phyloP scores from a whole-genome alignment of 2,329 filamentous ascomycete genomes.

The Talaromyces sp. region DNA sequence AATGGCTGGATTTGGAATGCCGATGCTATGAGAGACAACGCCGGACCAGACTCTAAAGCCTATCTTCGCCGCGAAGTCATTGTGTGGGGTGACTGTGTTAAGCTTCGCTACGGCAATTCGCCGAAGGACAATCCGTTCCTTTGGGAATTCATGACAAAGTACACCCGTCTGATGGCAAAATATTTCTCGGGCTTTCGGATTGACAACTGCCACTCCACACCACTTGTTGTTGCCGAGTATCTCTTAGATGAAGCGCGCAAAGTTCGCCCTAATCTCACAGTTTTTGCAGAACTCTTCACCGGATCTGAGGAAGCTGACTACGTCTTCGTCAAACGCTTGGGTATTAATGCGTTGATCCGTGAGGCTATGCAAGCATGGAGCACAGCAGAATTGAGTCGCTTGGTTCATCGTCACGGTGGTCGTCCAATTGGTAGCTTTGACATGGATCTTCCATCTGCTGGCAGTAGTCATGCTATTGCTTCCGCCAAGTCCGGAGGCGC shows the following conservation, averaged over 20 bases:
- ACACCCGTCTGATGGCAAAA: slow-evolving; percentile 88
- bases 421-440: slow-evolving; percentile 97
- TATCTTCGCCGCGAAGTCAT: slow-evolving; percentile 96
- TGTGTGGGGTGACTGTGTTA: slow-evolving; percentile 98
- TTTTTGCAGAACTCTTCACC: slow-evolving; percentile 93
- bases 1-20: slow-evolving; percentile 99
- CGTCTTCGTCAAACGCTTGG: slow-evolving; percentile 89
- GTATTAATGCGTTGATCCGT: slow-evolving; percentile 86
- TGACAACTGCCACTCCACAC: slow-evolving; percentile 97
- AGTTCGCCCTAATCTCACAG: slow-evolving; percentile 83
- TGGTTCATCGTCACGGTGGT: slow-evolving; percentile 92
- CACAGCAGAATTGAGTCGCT: slow-evolving; percentile 84
- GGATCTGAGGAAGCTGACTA: slow-evolving; percentile 96
- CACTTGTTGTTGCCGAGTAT: slow-evolving; percentile 90
- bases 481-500: slow-evolving; percentile 33
- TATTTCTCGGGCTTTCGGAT: slow-evolving; percentile 96
- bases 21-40: slow-evolving; percentile 91
- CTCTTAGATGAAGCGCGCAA: slow-evolving; percentile 91
- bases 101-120: slow-evolving; percentile 81
- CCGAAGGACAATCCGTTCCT: slow-evolving; percentile 87
- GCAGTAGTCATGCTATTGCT: slow-evolving; percentile 51
- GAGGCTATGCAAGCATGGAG: slow-evolving; percentile 99
- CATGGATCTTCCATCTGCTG: slow-evolving; percentile 77
- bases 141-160: slow-evolving; percentile 94
- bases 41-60: slow-evolving; percentile 83